A percentile compares a stretch with the other conserved stretches of the same genome.
These are phyloP conservation scores for Linum trigynum DNA, from an alignment of 345 rosid species.

Conservation along the genomic window DNA sequence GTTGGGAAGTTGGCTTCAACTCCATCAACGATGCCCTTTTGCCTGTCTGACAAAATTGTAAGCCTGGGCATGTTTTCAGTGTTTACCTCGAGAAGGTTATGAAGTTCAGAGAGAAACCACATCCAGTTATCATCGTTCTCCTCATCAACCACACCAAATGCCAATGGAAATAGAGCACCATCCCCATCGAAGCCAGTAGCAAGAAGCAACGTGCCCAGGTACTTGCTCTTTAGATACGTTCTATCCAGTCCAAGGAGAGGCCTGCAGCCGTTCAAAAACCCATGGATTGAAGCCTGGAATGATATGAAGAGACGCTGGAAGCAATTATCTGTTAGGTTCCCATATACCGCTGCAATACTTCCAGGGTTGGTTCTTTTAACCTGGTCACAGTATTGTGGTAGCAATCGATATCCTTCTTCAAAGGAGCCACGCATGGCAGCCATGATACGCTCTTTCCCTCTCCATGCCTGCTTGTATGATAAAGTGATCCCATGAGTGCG, in stretches of 20 bases:
- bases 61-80: conserved; percentile 97
- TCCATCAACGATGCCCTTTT: conserved; percentile 79
- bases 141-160: conserved; percentile 93
- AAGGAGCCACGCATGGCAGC: conserved; percentile 96
- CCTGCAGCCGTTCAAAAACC: conserved; percentile 88
- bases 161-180: conserved; percentile 85
- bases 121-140: conserved; percentile 97
- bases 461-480: conserved; percentile 99
- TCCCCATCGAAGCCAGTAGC: conserved; percentile 97
- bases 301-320: conserved; percentile 96
- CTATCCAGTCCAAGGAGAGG: conserved; percentile 92
- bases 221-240: conserved; percentile 79
- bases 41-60: conserved; percentile 87
- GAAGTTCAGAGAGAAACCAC: conserved; percentile 98
- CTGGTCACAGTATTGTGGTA: conserved; percentile 92
- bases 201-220: conserved; percentile 86
- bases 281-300: conserved; percentile 93
- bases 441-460: conserved; percentile 98
- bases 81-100: conserved; percentile 79
- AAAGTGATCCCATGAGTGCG: conserved; percentile 86
- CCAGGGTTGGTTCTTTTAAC: conserved; percentile 79
- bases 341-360: conserved; percentile 86
- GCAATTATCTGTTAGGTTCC: conserved; percentile 59
- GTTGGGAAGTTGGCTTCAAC: conserved; percentile 93
- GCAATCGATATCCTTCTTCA: conserved; percentile 91